Conservation (phyloP, 2,329 filamentous ascomycete species). For the Pseudogymnoascus pannorum region DNA sequence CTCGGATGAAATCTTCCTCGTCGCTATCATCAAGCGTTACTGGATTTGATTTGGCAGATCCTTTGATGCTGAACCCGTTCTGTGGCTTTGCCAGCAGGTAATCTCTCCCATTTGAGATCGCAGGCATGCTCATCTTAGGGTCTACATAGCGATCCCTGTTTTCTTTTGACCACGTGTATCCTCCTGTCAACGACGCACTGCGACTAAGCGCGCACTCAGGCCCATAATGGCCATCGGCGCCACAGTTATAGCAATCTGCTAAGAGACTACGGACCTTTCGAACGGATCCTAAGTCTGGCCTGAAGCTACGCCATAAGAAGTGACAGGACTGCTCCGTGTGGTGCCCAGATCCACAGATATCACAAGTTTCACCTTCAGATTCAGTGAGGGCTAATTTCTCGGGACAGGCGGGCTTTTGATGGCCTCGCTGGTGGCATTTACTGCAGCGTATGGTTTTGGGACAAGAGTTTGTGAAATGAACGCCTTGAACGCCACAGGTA, state of each 20-base stretch:
- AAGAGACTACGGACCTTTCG: conserved; percentile 44
- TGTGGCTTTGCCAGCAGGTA: conserved; percentile 19
- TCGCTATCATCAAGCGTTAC: conserved; percentile 25
- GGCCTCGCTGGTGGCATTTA: conserved; percentile 58
- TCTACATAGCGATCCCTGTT: conserved; percentile 46
- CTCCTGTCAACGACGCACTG: conserved; percentile 23
- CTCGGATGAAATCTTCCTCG: conserved; percentile 25
- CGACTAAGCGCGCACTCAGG: conserved; percentile 41
- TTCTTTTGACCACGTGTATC: conserved; percentile 45
- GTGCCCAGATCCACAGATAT: conserved; percentile 46
- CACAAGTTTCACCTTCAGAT: conserved; percentile 51
- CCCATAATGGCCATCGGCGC: conserved; percentile 46
- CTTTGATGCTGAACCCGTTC: conserved; percentile 26
- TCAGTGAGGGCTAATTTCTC: conserved; percentile 48
- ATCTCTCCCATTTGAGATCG: conserved; percentile 24
- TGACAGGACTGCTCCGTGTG: conserved; percentile 56
- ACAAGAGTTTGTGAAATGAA: conserved; percentile 45
- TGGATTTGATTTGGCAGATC: conserved; percentile 23
- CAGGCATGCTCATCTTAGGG: conserved; percentile 30
- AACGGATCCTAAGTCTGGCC: conserved; percentile 33
- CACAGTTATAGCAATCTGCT: conserved; percentile 50
- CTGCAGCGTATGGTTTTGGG: conserved; percentile 43
- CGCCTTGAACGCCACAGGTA: conserved; percentile 37
- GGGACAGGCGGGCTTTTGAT: conserved; percentile 42
- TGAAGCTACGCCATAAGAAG: conserved; percentile 52